Percentiles rank a stretch among this genome's conserved stretches.
Conservation (phyloP, 805 yeast genomes). For the Kluyveromyces wickerhamii region DNA sequence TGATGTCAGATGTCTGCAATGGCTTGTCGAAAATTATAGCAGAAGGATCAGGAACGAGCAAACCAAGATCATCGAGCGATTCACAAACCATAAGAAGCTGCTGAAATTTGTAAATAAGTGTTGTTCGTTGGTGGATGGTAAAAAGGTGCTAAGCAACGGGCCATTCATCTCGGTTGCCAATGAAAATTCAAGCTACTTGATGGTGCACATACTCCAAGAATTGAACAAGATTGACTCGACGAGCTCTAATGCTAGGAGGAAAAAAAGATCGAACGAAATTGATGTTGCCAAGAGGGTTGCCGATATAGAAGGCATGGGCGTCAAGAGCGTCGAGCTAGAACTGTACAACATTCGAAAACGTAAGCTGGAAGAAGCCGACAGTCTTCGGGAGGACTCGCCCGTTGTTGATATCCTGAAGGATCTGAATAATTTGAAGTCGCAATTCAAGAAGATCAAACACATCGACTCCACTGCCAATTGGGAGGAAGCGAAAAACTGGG, state of each 20-base stretch:
- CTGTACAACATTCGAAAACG: conserved; percentile 2
- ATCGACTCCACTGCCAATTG: conserved; percentile 17
- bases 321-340: conserved; percentile 9
- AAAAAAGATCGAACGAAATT: conserved; percentile 20
- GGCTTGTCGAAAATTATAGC: conserved; percentile 1
- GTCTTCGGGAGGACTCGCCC: conserved; percentile 7
- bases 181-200: not conserved
- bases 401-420: conserved; percentile 13
- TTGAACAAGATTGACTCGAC: not conserved
- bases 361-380: conserved; percentile 5
- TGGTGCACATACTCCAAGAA: not conserved
- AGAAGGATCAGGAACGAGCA: conserved; percentile 3
- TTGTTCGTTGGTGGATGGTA: conserved; percentile 1
- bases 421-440: conserved; percentile 16
- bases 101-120: conserved; percentile 4
- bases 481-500: conserved; percentile 36
- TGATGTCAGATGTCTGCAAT: conserved; percentile 1
- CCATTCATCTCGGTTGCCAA: not conserved
- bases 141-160: conserved; percentile 1
- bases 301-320: conserved; percentile 10
- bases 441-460: conserved; percentile 11
- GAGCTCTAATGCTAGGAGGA: conserved; percentile 1
- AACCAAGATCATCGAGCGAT: not conserved
- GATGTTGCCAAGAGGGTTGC: conserved; percentile 9
- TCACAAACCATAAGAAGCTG: conserved; percentile 3